Evolutionary conservation across 805 yeast genomes (phyloP), one percentile per base, ranked within the genome.

Genomic region (Starmera caribaea): DNA sequence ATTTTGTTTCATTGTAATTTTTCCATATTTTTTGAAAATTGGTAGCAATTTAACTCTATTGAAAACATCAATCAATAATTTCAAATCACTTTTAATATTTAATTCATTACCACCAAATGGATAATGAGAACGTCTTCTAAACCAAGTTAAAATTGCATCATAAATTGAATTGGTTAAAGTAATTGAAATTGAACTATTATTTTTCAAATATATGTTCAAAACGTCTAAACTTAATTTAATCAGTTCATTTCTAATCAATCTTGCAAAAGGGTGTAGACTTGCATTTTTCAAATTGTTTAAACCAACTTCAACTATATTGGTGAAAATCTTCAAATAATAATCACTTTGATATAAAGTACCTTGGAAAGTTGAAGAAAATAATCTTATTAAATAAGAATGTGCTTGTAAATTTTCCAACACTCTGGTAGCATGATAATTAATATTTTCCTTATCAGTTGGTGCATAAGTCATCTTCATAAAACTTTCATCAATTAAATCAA

Each of bases 61-160:
- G 46, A 53, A 45, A 53, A 83, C 68, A 17, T 73, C 77, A 26
- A 69, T 63, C 47, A 90, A 63, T 37, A 80, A 59, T 5, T 69
- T 64, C 49, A 73, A 68, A 50, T 89, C 96, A 1, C 86, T 74
- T 46, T 77, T 79, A 38, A 79, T 76, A 54, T 78, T 78, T 45
- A 85, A 59, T 34, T 74, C 68, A 54, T 90, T 87, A 10, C 87
- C 81, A 3, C 98, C 97, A 62, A 71, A 88, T 13, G 97, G 96
- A 64, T 81, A 81, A 4, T 71, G 65, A 2, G 76, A 66, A 16
- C 74, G 67, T 35, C 65, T 69, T 17, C 67, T 68, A 55, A 87
- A 92, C 96, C 97, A 89, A 2, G 81, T 69, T 34, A 92, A 66
- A 0, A 81, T 73, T 14, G 86, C 87, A 41, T 74, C 76, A 17